A percentile compares a stretch with the other conserved stretches of the same genome.
Evolutionary conservation across 257 asterid genomes (phyloP).

Genomic region (Nicotiana obtusifolia): DNA sequence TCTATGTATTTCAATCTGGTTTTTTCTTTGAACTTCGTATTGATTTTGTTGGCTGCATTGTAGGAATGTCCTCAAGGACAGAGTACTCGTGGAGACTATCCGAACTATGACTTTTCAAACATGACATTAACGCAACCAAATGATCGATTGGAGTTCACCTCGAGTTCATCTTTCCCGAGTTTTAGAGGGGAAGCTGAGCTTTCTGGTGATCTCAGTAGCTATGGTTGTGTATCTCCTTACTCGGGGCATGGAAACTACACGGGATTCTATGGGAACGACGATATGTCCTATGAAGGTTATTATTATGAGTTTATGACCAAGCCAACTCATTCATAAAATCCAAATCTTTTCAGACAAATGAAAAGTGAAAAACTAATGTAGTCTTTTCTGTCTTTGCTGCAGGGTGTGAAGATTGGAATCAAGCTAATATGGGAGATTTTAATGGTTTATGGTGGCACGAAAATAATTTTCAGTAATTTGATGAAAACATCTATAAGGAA

Average conservation of each 20-base stretch:
- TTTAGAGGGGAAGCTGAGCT: conserved; percentile 28
- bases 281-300: conserved; percentile 22
- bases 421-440: not conserved
- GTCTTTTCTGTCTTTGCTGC: not conserved
- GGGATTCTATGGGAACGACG: conserved; percentile 28
- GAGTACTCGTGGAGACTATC: not conserved
- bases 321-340: conserved; percentile 16
- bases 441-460: not conserved
- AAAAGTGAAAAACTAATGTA: not conserved
- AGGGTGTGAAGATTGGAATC: not conserved
- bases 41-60: not conserved
- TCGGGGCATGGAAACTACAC: conserved; percentile 27
- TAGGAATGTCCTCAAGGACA: conserved; percentile 30
- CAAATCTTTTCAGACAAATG: conserved; percentile 11
- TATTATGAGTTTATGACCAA: not conserved
- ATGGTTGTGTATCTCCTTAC: conserved; percentile 26
- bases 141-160: conserved; percentile 27
- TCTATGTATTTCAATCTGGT: not conserved
- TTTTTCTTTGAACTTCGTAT: not conserved
- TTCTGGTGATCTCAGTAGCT: conserved; percentile 23
- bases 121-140: conserved; percentile 11
- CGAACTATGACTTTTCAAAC: conserved; percentile 19
- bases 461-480: not conserved
- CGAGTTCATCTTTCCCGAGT: conserved; percentile 33
- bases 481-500: no score